Base-by-base conservation (phyloP, 768 basidiomycete species). In the Artomyces pyxidatus region DNA sequence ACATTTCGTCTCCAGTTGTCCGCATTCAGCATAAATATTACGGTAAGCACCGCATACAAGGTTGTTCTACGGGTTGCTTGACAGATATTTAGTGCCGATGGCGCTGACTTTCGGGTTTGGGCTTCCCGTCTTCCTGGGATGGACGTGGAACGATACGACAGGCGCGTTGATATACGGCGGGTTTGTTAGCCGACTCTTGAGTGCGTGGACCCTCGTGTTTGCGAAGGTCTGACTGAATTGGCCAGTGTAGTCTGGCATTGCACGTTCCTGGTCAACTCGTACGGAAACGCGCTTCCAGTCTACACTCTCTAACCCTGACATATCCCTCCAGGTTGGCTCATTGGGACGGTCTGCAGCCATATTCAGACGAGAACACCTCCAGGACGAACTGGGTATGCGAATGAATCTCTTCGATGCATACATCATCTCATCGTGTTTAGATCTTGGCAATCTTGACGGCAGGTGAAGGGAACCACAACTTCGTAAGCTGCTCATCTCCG, bases 381-480 rank as follows among this genome's bases (percentile, higher is more conserved):
- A 67, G 80, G 58, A 83, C 85, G 11, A 88, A 81, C 59, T 60
- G 86, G 26, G 86, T 88, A 54, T 52, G 78, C 43, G 32, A 10
- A 28, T 19, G 6, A 17, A 5, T 21, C 41, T 40, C 23, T 17
- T 6, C 30, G 19, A 35, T 32, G 27, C 27, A 37, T 19, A 25
- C 23, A 40, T 32, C 26, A 23, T 22, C 16, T 30, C 26, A 10
- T 6, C 23, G n/a, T 28, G 12, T 37, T 17, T 58, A 87, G 83
- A 48, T 86, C 8, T 66, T 88, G 3, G 85, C 85, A 0, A 54
- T 88, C 2, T 64, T 86, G 22, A 87, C 85, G 0, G 75, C 78
- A 32, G 85, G 86, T 19, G 87, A 90, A 69, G 85, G 85, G 22
- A 85, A 83, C 58, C 84, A 88, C 61, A 87, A 86, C 54, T 84